Base-by-base conservation (phyloP, 345 rosid genomes). In the Salix koriyanagi region DNA sequence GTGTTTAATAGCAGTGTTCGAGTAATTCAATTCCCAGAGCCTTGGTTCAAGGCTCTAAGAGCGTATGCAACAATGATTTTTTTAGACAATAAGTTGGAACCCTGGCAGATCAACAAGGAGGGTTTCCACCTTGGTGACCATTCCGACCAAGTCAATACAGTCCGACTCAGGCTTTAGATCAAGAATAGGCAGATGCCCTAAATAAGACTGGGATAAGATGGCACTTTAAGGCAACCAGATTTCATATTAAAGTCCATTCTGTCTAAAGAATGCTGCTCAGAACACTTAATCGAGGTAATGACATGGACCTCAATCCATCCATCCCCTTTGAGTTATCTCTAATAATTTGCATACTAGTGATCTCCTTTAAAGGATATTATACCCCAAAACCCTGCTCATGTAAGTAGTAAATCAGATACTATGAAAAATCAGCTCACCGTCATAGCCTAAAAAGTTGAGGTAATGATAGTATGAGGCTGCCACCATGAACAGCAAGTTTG, bases 391-490 rank as follows among this genome's bases (percentile, higher is more conserved):
- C 44, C n/a, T 18, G 16, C 32, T 52, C 18, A 5, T 15, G 5
- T 67, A 69, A 26, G 28, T 6, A 44, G 28, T 19, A 30, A 32
- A 75, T 54, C 14, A 23, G 36, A 46, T 44, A 48, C 18, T 21
- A 66, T 21, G 25, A 58, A 72, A 71, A 65, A 7, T 74, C 41
- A 76, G 82, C 92, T 84, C 85, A 96, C 98, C 98, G 30, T 94
- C 98, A 87, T 94, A 96, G 66, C 99, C 99, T 72, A 96, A 84
- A 78, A 96, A 96, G 90, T 94, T 96, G 74, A 96, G 99, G 83
- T 96, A 94, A 86, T 96, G 98, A 84, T 96, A 96, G 85, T 94
- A 92, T 0, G 94, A 92, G 67, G 93, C 89, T 9, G 97, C 97
- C 78, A 87, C 91, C 99, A 94, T 87, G 90, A 96, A 92, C 70